phyloP scores from a whole-genome alignment of 306 rosid genomes.

The Rosa rugosa region DNA sequence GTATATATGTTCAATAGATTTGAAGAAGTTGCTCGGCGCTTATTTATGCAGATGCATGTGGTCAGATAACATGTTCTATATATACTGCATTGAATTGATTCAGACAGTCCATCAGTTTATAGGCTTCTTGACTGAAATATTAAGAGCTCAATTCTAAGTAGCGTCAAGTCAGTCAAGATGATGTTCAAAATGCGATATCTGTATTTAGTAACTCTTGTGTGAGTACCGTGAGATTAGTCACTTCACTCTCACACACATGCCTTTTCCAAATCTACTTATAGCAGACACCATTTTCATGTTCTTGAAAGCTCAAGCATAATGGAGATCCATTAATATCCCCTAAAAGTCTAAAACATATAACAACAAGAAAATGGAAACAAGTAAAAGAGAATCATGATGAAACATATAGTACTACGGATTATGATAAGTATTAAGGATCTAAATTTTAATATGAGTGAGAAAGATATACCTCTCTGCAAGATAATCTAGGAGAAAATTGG shows the following conservation, averaged over 20 bases:
- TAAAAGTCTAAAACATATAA: not conserved
- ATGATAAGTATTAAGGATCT: not conserved
- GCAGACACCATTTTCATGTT: not conserved
- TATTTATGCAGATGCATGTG: too few species aligned
- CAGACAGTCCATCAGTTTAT: too few species aligned
- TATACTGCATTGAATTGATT: too few species aligned
- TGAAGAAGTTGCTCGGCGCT: too few species aligned
- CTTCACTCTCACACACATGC: not conserved
- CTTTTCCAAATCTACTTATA: not conserved
- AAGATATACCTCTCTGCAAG: not conserved
- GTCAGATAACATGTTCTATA: too few species aligned
- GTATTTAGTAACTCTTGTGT: too few species aligned
- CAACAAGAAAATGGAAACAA: not conserved
- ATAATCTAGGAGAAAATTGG: not conserved
- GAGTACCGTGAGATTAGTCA: too few species aligned
- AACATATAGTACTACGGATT: not conserved
- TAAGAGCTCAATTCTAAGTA: too few species aligned
- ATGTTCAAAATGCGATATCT: too few species aligned
- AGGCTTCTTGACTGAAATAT: too few species aligned
- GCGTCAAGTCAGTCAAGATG: too few species aligned
- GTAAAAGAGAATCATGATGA: not conserved
- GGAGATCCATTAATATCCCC: not conserved
- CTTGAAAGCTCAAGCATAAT: not conserved
- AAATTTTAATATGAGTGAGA: not conserved
- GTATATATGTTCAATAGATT: too few species aligned